Base-by-base conservation (phyloP, 139 green algal species). In the Chlamydomonas schloesseri region DNA sequence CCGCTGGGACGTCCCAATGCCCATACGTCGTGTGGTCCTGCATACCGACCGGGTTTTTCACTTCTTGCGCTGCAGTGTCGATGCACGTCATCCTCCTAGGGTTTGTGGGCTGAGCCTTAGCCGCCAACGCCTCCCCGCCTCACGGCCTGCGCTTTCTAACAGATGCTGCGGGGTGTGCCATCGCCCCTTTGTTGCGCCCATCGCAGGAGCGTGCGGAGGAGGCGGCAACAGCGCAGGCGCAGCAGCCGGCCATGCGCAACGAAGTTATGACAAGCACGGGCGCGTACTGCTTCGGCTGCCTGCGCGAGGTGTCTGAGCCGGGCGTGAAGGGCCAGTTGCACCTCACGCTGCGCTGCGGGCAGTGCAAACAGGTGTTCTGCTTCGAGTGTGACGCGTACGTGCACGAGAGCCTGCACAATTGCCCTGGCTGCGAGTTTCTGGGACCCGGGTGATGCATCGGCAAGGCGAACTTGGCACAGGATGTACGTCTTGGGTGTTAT, bases 341-440 rank as follows among this genome's bases (percentile, higher is more conserved):
- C 67, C 50, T 87, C 10, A 87, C 96, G 50, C 68, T 97, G 42
- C 68, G 81, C 29, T 99, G 97, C 86, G 77, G 76, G 18, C 74
- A 92, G 20, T 99, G 97, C 90, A 81, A 64, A 23, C 88, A 93
- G 26, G 17, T 95, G 13, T 99, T 98, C 79, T 99, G 98, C 88
- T 98, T 97, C 67, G 96, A 98, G 34, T 99, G 98, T 91, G 97
- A 99, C 84, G 87, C 88, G 0, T 98, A 95, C 75, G 94, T 99
- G 29, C 98, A 99, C 83, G 95, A 98, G 78, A 91, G 85, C 62
- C 84, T 99, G 78, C 97, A 99, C 91, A 98, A 98, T 83, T 99
- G 98, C 90, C 98, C 98, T 3, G 95, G 96, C 26, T 99, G 98
- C 88, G 95, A 97, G 86, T 86, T 72, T 74, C 55, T 28, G 33